Base-by-base conservation (phyloP, 2,329 filamentous ascomycete genomes). In the Hortaea werneckii region DNA sequence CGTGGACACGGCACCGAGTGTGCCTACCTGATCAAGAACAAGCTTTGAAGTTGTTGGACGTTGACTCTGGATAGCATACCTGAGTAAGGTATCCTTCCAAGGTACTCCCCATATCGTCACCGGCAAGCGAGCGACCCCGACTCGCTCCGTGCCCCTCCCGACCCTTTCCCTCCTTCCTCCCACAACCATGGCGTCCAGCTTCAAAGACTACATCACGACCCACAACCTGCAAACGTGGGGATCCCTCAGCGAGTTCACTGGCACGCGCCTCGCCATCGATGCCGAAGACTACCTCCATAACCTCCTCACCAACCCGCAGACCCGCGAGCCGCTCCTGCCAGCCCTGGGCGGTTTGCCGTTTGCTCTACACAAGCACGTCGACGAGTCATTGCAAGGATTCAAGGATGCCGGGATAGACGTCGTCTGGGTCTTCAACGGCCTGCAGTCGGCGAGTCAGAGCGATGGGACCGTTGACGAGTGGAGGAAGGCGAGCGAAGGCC, bases 381-480 rank as follows among this genome's bases (percentile, higher is more conserved):
- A 86, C 61, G 75, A 77, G 42, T 86, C 94, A 56, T 72, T 98
- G 29, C 76, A 84, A 49, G 72, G 73, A 48, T 87, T 92, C 74
- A 78, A 79, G 50, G 75, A 76, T 57, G 53, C 58, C 4, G 77
- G 78, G 13, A 82, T 94, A 43, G 79, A 73, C n/a, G 86, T 86
- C 1, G 71, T 94, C 52, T 96, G 98, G 65, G 76, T 98, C 43
- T 98, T 98, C 67, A 86, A 90, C 64, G 92, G 92, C 32, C 78
- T 95, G 58, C 80, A 87, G 35, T 40, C 55, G 7, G 55, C 51
- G 5, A 53, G 55, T 32, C 50, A 49, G 41, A 59, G 61, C 45
- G 52, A 58, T 20, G 47, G 48, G 30, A 59, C 50, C 13, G 48
- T 58, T 29, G 43, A 45, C 11, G 58, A 63, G 26, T 49, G 47